A percentile compares a stretch with the other conserved stretches of the same genome.
These are phyloP conservation scores for Pelargonium myrrhifolium DNA, from an alignment of 441 rosid species.

Conservation along the genomic window DNA sequence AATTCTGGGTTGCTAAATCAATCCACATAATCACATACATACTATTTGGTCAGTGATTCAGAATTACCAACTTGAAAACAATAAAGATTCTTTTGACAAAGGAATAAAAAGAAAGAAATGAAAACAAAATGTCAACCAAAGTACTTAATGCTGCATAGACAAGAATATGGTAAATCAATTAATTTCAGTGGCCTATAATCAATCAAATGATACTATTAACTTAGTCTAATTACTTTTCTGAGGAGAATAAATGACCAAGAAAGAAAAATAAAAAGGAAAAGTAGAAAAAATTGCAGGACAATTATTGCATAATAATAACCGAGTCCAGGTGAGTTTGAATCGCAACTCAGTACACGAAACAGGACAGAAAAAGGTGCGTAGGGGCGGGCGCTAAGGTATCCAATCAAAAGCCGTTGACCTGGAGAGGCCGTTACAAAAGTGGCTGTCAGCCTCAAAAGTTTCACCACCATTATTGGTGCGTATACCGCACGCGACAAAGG, in stretches of 20 bases:
- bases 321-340: too few relatives aligned
- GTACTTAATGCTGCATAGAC: too few relatives aligned
- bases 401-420: slow-evolving; percentile 24
- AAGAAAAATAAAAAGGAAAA: too few relatives aligned
- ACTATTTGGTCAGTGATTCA: not conserved
- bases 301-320: not conserved
- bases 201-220: too few relatives aligned
- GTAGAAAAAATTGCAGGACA: not conserved
- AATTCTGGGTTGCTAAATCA: not conserved
- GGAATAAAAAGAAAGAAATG: too few relatives aligned
- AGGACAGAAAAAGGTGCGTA: not conserved
- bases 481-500: slow-evolving; percentile 9
- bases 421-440: not conserved
- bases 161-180: too few relatives aligned
- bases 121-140: too few relatives aligned
- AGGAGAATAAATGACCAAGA: too few relatives aligned
- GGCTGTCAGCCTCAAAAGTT: slow-evolving; percentile 8
- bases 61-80: not conserved
- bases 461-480: slow-evolving; percentile 18
- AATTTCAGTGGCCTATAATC: too few relatives aligned
- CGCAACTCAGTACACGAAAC: not conserved
- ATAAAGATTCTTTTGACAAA: too few relatives aligned
- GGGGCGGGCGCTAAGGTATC: not conserved
- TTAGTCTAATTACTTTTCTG: too few relatives aligned
- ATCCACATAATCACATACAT: not conserved